phyloP scores from a whole-genome alignment of 768 basidiomycete genomes.

The Podaxis sp. region DNA sequence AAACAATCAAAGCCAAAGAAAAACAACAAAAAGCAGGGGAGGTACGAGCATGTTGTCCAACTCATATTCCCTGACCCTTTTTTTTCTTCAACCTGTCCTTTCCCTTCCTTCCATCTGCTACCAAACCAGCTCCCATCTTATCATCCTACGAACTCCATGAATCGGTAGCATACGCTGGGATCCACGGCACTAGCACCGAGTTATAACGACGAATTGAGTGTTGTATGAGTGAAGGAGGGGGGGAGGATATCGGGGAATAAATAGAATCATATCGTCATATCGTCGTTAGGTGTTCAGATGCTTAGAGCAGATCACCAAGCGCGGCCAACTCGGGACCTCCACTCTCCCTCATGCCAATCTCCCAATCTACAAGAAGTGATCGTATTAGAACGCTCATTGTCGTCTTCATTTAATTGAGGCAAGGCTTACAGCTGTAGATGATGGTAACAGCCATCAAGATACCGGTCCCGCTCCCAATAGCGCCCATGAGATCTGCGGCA shows the following conservation, averaged over 20 bases:
- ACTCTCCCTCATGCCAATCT: slow-evolving; percentile 89
- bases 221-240: not conserved
- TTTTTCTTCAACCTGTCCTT: not conserved
- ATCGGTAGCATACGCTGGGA: not conserved
- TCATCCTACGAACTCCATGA: not conserved
- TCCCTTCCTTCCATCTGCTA: not conserved
- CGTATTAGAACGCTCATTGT: slow-evolving; percentile 5
- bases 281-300: not conserved
- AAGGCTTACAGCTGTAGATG: slow-evolving; percentile 82
- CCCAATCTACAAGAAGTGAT: slow-evolving; percentile 65
- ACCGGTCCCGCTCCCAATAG: slow-evolving; percentile 93
- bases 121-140: not conserved
- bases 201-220: not conserved
- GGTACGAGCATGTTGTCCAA: not conserved
- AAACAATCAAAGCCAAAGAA: not conserved
- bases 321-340: slow-evolving; percentile 82
- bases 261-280: not conserved
- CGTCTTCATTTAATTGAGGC: slow-evolving; percentile 9
- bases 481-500: slow-evolving; percentile 91
- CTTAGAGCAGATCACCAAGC: slow-evolving; percentile 72
- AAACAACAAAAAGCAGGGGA: not conserved
- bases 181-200: not conserved
- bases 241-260: not conserved
- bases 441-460: slow-evolving; percentile 98
- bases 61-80: not conserved